phyloP scores from a whole-genome alignment of 2,329 filamentous ascomycete species.

The Talaromyces verruculosus region DNA sequence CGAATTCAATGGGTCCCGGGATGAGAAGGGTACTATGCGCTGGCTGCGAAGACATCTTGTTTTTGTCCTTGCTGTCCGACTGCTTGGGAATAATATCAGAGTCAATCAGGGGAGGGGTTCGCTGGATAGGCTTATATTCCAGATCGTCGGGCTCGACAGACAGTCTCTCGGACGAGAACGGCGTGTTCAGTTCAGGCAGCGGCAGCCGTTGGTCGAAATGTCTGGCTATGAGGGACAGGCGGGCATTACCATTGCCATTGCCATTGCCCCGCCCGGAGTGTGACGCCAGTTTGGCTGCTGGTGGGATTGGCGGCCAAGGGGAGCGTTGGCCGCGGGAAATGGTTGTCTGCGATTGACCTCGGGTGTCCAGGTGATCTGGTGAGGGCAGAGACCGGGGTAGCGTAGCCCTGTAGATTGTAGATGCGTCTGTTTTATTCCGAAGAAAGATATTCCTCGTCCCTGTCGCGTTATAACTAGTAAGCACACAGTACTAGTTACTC shows the following conservation, averaged over 20 bases:
- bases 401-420: neutral
- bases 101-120: constrained; percentile 27
- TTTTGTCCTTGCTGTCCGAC: neutral
- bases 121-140: constrained; percentile 49
- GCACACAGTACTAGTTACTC: neutral
- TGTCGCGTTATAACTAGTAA: neutral
- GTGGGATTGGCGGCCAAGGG: constrained; percentile 21
- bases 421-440: neutral
- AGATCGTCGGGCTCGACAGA: constrained; percentile 54
- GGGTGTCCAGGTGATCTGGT: constrained; percentile 4
- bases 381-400: neutral
- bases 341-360: neutral
- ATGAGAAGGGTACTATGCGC: constrained; percentile 79
- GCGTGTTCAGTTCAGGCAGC: constrained; percentile 61
- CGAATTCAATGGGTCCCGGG: constrained; percentile 95
- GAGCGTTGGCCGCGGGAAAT: constrained; percentile 20
- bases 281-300: constrained; percentile 22
- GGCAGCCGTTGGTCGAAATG: constrained; percentile 58
- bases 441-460: neutral
- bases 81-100: constrained; percentile 26
- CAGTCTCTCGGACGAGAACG: constrained; percentile 61
- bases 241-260: constrained; percentile 31
- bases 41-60: constrained; percentile 58
- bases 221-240: constrained; percentile 60
- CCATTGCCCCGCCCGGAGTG: constrained; percentile 27